These are phyloP conservation scores for Apodospora peruviana DNA, from an alignment of 495 filamentous ascomycete species.

Conservation along the genomic window DNA sequence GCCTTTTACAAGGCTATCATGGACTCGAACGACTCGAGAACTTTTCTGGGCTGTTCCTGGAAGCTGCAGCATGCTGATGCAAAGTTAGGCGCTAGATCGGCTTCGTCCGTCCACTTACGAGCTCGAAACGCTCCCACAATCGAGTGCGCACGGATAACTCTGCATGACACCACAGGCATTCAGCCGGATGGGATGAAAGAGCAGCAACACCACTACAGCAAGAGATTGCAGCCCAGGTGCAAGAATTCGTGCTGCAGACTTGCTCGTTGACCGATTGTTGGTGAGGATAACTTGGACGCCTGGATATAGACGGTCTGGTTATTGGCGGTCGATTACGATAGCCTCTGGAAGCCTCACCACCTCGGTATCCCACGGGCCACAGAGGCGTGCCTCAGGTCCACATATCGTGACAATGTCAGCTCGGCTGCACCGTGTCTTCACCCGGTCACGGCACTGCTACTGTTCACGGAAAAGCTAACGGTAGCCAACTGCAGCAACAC, in stretches of 20 bases:
- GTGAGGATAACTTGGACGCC: neutral
- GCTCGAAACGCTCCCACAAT: constrained; percentile 16
- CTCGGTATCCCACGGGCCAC: too few species aligned
- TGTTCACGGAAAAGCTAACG: too few species aligned
- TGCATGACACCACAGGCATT: constrained; percentile 24
- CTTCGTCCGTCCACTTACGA: constrained; percentile 14
- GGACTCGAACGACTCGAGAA: too few species aligned
- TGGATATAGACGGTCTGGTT: too few species aligned
- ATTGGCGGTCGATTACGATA: too few species aligned
- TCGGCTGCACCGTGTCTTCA: too few species aligned
- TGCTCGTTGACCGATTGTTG: neutral
- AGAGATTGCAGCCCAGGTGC: neutral
- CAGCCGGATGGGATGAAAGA: constrained; percentile 13
- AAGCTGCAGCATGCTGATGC: constrained; percentile 13
- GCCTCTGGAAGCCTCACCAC: too few species aligned
- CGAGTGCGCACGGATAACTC: constrained; percentile 17
- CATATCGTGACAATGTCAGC: too few species aligned
- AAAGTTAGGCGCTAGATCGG: constrained; percentile 7
- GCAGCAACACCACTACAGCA: neutral
- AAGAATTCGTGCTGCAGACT: neutral
- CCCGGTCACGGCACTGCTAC: too few species aligned
- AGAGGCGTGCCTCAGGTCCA: too few species aligned
- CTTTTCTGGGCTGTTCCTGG: constrained; percentile 17
- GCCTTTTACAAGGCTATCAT: too few species aligned
- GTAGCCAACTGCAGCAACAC: too few species aligned